These are phyloP conservation scores for Isoetes engelmannii DNA, from an alignment of 83 land plant species.

Conservation along the genomic window DNA sequence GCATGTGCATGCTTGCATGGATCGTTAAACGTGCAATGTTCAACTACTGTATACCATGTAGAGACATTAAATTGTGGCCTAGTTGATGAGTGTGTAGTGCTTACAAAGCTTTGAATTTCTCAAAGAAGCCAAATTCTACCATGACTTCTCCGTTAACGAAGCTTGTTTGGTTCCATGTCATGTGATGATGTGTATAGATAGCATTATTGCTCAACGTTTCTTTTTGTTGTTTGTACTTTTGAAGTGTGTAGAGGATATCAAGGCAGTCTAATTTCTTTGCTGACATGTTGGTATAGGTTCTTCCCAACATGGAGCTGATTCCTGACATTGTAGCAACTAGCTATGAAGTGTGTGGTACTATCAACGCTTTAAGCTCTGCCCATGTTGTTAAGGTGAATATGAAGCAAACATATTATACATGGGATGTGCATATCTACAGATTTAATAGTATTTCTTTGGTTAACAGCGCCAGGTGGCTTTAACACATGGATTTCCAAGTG, in stretches of 20 bases:
- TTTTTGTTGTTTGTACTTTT: too few species aligned
- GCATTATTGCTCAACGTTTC: too few species aligned
- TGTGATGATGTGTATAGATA: not conserved
- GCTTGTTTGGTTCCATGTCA: not conserved
- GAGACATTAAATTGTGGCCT: too few species aligned
- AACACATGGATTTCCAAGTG: conserved; percentile 81
- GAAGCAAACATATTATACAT: not conserved
- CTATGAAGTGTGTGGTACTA: conserved; percentile 75
- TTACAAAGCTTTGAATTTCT: too few species aligned
- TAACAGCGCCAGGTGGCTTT: conserved; percentile 63
- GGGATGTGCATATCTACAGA: not conserved
- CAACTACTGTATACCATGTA: too few species aligned
- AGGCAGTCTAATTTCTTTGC: not conserved
- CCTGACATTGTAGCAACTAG: conserved; percentile 58
- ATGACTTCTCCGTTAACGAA: too few species aligned
- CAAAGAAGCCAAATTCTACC: too few species aligned
- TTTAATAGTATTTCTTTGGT: conserved; percentile 1
- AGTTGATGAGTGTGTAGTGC: too few species aligned
- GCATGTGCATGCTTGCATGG: too few species aligned
- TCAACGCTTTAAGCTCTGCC: conserved; percentile 31
- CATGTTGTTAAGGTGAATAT: conserved; percentile 53
- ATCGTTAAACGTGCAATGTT: too few species aligned
- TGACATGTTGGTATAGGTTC: conserved; percentile 40
- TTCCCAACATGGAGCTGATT: conserved; percentile 90
- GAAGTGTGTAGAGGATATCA: too few species aligned